Evolutionary conservation across 805 yeast genomes (phyloP).

Genomic region (Barnettozyma pratensis): DNA sequence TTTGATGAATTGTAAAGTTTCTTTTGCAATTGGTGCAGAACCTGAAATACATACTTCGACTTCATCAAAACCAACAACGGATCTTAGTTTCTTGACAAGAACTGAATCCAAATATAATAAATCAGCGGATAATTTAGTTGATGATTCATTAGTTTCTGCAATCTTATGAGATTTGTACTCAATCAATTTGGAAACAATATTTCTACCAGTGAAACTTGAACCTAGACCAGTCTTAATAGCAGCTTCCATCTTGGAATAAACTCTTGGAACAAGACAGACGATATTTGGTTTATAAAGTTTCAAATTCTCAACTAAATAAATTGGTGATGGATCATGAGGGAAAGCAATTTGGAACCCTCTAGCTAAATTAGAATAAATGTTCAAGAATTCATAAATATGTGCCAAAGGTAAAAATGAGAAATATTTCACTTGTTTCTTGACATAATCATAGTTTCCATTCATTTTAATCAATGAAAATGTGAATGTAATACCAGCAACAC

Average conservation of each 20-base stretch:
- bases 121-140: conserved; percentile 3
- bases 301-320: conserved; percentile 46
- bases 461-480: conserved; percentile 22
- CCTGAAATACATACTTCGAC: conserved; percentile 34
- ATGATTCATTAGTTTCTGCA: conserved; percentile 8
- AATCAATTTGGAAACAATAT: conserved; percentile 6
- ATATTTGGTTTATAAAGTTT: conserved; percentile 39
- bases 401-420: conserved; percentile 49
- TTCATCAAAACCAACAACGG: conserved; percentile 35
- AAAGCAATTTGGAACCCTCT: conserved; percentile 38
- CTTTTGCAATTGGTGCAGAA: conserved; percentile 56
- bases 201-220: conserved; percentile 5
- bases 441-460: conserved; percentile 10
- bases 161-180: conserved; percentile 6
- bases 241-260: conserved; percentile 47
- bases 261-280: conserved; percentile 49
- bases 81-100: conserved; percentile 24
- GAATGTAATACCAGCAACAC: conserved; percentile 33
- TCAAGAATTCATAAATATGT: conserved; percentile 49
- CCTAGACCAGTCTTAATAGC: conserved; percentile 37
- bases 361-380: conserved; percentile 32
- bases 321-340: conserved; percentile 38
- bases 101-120: conserved; percentile 29
- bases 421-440: conserved; percentile 25
- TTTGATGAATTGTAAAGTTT: conserved; percentile 48